Conservation (phyloP, 345 rosid species). For the Hibiscus trionum region DNA sequence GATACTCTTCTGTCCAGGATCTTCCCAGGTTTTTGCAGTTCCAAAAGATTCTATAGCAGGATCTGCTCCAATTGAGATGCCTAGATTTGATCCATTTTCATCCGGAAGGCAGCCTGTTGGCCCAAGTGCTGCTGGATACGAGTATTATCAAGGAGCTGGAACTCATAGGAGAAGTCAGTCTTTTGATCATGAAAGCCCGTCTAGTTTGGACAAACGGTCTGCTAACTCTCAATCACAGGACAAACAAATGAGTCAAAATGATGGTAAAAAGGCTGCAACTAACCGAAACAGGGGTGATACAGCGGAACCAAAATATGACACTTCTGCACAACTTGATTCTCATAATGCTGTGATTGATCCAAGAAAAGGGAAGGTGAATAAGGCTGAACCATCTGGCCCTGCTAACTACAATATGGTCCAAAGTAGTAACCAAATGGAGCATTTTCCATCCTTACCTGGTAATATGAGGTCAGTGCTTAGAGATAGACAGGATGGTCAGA, state of each 20-base stretch:
- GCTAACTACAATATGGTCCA: slow-evolving; percentile 26
- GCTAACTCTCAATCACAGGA: slow-evolving; percentile 81
- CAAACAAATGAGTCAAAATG: slow-evolving; percentile 42
- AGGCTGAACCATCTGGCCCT: slow-evolving; percentile 46
- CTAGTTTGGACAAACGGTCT: slow-evolving; percentile 82
- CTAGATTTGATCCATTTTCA: slow-evolving; percentile 54
- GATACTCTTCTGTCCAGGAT: slow-evolving; percentile 43
- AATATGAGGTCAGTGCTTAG: slow-evolving; percentile 20
- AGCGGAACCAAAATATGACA: slow-evolving; percentile 44
- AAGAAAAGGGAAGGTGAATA: slow-evolving; percentile 59
- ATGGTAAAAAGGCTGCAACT: slow-evolving; percentile 43
- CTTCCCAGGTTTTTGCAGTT: slow-evolving; percentile 58
- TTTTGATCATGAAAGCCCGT: slow-evolving; percentile 86
- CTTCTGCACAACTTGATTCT: slow-evolving; percentile 44
- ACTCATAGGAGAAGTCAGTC: slow-evolving; percentile 58
- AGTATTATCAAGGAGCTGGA: slow-evolving; percentile 70
- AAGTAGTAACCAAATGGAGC: slow-evolving; percentile 31
- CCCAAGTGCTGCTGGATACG: slow-evolving; percentile 49
- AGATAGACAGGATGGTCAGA: slow-evolving; percentile 24
- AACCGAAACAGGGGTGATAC: slow-evolving; percentile 79
- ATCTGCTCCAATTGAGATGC: slow-evolving; percentile 52
- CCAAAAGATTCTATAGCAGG: slow-evolving; percentile 47
- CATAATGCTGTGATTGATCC: slow-evolving; percentile 26
- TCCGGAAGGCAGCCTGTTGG: slow-evolving; percentile 67
- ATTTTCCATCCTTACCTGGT: slow-evolving; percentile 22